Conservation (phyloP, 2,329 filamentous ascomycete genomes). For the Monilinia aucupariae region DNA sequence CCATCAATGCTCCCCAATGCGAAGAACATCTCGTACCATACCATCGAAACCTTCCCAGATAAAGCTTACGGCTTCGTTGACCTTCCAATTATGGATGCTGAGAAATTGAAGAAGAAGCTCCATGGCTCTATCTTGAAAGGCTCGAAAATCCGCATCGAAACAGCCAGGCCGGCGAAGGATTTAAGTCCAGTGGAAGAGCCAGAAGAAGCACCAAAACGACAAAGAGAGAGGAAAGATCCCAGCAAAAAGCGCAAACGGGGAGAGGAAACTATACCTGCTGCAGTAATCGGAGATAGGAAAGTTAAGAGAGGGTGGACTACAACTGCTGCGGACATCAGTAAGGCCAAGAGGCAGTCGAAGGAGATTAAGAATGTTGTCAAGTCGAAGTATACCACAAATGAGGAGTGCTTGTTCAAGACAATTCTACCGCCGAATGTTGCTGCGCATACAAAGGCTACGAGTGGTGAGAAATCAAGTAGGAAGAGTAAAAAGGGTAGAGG, state of each 20-base stretch:
- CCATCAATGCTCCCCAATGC: conserved; percentile 60
- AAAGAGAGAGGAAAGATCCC: conserved; percentile 40
- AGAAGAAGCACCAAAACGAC: conserved; percentile 37
- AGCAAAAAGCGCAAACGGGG: conserved; percentile 45
- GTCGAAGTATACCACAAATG: conserved; percentile 74
- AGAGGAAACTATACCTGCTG: conserved; percentile 54
- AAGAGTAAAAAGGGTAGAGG: conserved; percentile 55
- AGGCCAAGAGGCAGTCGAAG: conserved; percentile 46
- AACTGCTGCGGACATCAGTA: conserved; percentile 46
- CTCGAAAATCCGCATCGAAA: conserved; percentile 76
- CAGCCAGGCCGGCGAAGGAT: conserved; percentile 61
- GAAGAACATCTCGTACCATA: conserved; percentile 82
- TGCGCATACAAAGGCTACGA: conserved; percentile 36
- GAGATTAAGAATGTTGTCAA: conserved; percentile 55
- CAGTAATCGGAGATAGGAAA: conserved; percentile 56
- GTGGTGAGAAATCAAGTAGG: conserved; percentile 39
- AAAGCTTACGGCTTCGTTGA: conserved; percentile 86
- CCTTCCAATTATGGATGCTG: conserved; percentile 72
- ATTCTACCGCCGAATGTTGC: conserved; percentile 58
- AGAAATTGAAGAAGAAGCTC: conserved; percentile 87
- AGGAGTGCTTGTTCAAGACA: conserved; percentile 82
- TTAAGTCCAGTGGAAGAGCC: conserved; percentile 30
- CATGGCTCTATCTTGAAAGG: conserved; percentile 83
- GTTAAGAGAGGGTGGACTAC: conserved; percentile 43
- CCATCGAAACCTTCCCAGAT: conserved; percentile 81